These are phyloP conservation scores for Trichoderma guizhouense DNA, from an alignment of 2,329 filamentous ascomycete species.

Conservation along the genomic window DNA sequence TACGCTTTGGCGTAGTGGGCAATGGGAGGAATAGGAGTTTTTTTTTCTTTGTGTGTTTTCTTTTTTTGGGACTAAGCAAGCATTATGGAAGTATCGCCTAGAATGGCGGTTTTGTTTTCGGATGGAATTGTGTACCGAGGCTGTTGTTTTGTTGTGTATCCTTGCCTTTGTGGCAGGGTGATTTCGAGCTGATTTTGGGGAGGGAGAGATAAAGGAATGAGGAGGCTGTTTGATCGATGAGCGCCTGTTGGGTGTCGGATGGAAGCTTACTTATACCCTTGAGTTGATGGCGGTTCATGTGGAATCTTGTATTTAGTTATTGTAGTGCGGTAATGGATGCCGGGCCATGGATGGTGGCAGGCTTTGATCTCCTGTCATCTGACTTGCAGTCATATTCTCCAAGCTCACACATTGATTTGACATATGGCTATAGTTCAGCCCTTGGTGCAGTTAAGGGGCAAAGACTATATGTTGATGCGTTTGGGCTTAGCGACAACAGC, in stretches of 20 bases:
- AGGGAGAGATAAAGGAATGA: background rate
- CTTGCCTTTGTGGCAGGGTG: background rate
- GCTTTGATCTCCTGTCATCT: background rate
- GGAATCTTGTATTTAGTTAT: background rate
- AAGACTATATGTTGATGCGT: background rate
- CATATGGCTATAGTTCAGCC: background rate
- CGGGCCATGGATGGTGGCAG: background rate
- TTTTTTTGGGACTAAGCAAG: constrained; percentile 1
- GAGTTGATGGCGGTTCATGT: background rate
- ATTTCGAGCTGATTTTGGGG: background rate
- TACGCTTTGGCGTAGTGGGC: background rate
- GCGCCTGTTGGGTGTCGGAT: background rate
- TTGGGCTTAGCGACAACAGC: background rate
- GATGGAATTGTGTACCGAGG: background rate
- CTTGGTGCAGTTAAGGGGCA: background rate
- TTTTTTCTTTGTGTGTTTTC: background rate
- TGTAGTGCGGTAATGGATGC: background rate
- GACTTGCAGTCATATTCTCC: background rate
- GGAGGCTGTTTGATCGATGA: constrained; percentile 1
- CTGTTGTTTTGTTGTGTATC: background rate
- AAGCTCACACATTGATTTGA: background rate
- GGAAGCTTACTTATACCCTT: constrained; percentile 14
- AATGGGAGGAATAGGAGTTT: background rate
- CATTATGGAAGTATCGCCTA: background rate
- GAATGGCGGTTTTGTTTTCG: background rate